Base-by-base conservation (phyloP, 192 early-diverging fungal species). In the Gigaspora rosea region DNA sequence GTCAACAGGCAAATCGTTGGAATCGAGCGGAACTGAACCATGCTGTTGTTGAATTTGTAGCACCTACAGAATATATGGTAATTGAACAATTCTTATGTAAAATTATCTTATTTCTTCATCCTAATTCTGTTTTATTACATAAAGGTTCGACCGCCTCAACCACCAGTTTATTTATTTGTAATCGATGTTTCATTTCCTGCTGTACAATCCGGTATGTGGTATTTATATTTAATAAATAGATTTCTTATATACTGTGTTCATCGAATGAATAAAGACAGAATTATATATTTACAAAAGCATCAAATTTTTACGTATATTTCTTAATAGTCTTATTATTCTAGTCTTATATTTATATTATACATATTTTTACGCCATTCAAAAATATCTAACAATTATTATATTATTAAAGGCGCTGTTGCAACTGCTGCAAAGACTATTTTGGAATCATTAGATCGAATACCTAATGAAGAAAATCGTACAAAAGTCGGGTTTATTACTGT, bases 21-120 rank as follows among this genome's bases (percentile, higher is more conserved):
- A 82, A 90, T 59, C 91, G 96, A 35, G 86, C 94, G 9, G 97
- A 99, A 69, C 84, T 99, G 63, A 97, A 93, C 77, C 88, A 96
- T 79, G 85, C 90, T 8, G 92, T 94, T 50, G 93, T 99, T 0
- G 97, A 99, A 83, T 98, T 94, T 84, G 87, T 98, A 74, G 97
- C 97, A 20, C 96, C 97, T 7, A 92, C 93, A 75, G 96, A 98
- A 81, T 99, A 99, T 82, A 99, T 98, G 96, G 92, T 91, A 78
- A 65, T 48, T 27, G 27, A 63, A 16, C 22, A 6, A 57, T n/a
- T n/a, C 27, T 27, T 57, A 16, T 57, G n/a, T 57, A 0, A 57
- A 11, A n/a, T n/a, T 57, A 15, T n/a, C 27, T 57, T n/a, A n/a
- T 15, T 57, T 57, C 33, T 64, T 46, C 32, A 27, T 41, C 66